These are phyloP conservation scores for Bruguiera gymnorhiza DNA, from an alignment of 345 rosid species.

Conservation along the genomic window DNA sequence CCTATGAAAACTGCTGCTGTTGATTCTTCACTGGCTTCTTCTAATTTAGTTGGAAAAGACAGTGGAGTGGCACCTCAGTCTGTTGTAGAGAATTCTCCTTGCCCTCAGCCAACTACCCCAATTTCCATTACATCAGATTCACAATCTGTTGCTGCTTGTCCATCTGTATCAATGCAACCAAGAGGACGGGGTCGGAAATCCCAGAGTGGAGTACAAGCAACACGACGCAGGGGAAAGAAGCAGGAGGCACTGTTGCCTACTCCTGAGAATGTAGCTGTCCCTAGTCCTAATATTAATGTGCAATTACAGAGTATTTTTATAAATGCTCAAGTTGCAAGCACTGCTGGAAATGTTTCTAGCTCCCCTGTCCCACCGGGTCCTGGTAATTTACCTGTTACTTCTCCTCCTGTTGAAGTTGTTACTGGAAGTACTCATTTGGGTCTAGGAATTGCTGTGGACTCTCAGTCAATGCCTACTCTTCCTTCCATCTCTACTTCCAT, in stretches of 20 bases:
- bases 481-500: conserved; percentile 26
- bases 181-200: conserved; percentile 35
- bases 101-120: conserved; percentile 27
- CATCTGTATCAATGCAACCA: conserved; percentile 21
- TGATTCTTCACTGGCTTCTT: conserved; percentile 27
- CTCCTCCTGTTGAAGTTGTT: conserved; percentile 30
- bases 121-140: conserved; percentile 29
- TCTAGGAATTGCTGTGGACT: conserved; percentile 34
- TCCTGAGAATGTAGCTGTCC: conserved; percentile 25
- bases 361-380: conserved; percentile 19
- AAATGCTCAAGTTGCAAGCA: conserved; percentile 22
- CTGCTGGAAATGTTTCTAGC: conserved; percentile 26
- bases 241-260: conserved; percentile 21
- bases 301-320: conserved; percentile 29
- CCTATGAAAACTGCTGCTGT: conserved; percentile 25
- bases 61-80: conserved; percentile 23
- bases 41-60: conserved; percentile 21
- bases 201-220: conserved; percentile 40
- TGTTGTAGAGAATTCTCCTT: conserved; percentile 21
- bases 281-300: conserved; percentile 25
- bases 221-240: conserved; percentile 54
- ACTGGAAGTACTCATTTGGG: conserved; percentile 26
- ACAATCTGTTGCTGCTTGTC: conserved; percentile 32
- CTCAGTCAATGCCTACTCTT: conserved; percentile 24
- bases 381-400: conserved; percentile 21